phyloP scores from a whole-genome alignment of 2,329 filamentous ascomycete genomes.

The Botrytis porri region DNA sequence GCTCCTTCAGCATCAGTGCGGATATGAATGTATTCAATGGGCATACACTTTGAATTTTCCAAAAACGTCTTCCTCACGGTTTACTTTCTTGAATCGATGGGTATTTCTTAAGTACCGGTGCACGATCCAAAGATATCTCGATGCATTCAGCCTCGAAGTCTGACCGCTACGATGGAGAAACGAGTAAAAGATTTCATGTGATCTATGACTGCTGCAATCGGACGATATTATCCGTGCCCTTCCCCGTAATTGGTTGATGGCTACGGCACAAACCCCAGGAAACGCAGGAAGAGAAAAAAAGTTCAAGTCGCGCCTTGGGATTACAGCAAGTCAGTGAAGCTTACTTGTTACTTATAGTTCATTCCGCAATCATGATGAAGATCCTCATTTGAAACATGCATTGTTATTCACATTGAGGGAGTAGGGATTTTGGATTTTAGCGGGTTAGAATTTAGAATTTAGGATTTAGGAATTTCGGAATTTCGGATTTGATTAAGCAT shows the following conservation, averaged over 20 bases:
- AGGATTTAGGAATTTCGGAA: neutral
- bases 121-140: neutral
- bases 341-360: neutral
- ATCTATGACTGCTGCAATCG: neutral
- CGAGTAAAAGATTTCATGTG: neutral
- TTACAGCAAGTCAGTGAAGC: neutral
- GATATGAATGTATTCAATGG: neutral
- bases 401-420: neutral
- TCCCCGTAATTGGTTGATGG: neutral
- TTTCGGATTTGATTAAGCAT: neutral
- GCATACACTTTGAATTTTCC: neutral
- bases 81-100: neutral
- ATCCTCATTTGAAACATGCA: constrained; percentile 5
- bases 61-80: neutral
- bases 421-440: neutral
- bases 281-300: neutral
- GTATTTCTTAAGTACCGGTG: neutral
- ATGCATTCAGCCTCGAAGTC: neutral
- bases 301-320: neutral
- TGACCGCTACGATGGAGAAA: neutral
- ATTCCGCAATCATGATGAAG: neutral
- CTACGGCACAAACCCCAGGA: neutral
- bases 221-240: neutral
- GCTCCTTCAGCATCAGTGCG: neutral
- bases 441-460: neutral